Percentiles rank a stretch among this genome's conserved stretches.
These are phyloP conservation scores for Phytopythium boreale DNA, from an alignment of 352 stramenopile species.

Conservation along the genomic window DNA sequence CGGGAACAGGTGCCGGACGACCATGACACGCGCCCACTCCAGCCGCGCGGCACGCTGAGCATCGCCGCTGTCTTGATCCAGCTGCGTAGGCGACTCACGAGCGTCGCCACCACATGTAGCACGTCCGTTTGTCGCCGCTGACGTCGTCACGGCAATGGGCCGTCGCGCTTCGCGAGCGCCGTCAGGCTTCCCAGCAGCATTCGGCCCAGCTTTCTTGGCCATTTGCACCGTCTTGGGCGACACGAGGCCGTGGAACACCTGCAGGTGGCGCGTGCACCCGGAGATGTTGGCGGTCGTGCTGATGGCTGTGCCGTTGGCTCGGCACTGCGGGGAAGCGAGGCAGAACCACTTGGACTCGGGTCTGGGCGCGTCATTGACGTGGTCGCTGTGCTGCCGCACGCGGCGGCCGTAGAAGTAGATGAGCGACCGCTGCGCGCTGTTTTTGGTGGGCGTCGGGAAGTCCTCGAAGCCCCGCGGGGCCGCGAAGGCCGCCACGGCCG, in stretches of 20 bases:
- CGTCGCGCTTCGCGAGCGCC: no score
- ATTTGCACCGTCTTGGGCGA: conserved; percentile 19
- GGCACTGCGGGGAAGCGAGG: conserved; percentile 17
- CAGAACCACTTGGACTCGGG: conserved; percentile 23
- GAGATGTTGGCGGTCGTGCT: conserved; percentile 23
- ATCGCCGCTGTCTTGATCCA: neutral
- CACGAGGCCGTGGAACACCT: conserved; percentile 21
- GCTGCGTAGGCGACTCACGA: neutral
- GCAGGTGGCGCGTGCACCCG: conserved; percentile 21
- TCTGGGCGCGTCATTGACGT: neutral
- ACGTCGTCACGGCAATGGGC: no score
- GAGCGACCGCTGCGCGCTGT: conserved; percentile 22
- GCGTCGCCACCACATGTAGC: neutral
- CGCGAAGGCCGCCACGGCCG: conserved; percentile 12
- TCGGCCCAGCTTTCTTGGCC: neutral
- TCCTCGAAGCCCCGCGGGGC: conserved; percentile 13
- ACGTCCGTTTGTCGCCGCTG: no score
- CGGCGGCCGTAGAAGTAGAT: conserved; percentile 24
- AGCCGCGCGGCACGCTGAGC: neutral
- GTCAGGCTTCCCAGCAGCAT: neutral
- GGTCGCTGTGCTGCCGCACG: conserved; percentile 5
- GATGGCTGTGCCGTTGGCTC: conserved; percentile 19
- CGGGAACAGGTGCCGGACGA: conserved; percentile 14
- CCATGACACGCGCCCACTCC: conserved; percentile 12
- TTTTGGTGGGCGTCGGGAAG: conserved; percentile 20